Conservation (phyloP, 2,329 filamentous ascomycete genomes). For the Calonectria pauciramosa region DNA sequence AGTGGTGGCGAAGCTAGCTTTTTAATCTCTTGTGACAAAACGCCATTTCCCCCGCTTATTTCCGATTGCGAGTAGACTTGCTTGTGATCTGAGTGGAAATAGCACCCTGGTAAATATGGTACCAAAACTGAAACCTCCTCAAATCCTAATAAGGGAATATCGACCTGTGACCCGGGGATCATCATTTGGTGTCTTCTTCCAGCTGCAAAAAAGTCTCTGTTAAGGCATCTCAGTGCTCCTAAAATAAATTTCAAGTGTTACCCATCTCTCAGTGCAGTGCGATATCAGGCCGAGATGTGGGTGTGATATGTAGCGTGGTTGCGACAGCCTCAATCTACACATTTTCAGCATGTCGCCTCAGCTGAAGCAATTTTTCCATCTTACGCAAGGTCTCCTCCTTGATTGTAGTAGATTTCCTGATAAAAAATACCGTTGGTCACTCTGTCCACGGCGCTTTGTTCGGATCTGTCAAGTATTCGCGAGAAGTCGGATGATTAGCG, state of each 20-base stretch:
- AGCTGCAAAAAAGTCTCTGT: neutral
- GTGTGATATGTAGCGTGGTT: neutral
- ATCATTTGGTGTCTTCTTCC: neutral
- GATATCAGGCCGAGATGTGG: neutral
- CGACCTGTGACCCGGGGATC: neutral
- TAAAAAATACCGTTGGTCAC: neutral
- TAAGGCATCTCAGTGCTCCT: neutral
- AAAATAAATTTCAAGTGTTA: neutral
- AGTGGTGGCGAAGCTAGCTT: neutral
- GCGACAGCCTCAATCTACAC: neutral
- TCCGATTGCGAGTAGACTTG: neutral
- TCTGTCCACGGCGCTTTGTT: neutral
- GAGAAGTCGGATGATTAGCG: neutral
- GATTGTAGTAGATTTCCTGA: neutral
- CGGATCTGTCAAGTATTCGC: neutral
- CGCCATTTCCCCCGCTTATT: neutral
- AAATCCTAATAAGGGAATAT: neutral
- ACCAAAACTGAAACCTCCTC: neutral
- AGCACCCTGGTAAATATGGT: neutral
- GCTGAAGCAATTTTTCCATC: no score
- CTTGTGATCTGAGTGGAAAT: neutral
- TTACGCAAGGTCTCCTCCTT: neutral
- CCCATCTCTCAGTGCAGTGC: neutral
- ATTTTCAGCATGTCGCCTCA: neutral
- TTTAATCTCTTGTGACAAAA: neutral